These are phyloP conservation scores for Taiozyma onychis DNA, from an alignment of 1,139 yeast genomes.

Conservation along the genomic window DNA sequence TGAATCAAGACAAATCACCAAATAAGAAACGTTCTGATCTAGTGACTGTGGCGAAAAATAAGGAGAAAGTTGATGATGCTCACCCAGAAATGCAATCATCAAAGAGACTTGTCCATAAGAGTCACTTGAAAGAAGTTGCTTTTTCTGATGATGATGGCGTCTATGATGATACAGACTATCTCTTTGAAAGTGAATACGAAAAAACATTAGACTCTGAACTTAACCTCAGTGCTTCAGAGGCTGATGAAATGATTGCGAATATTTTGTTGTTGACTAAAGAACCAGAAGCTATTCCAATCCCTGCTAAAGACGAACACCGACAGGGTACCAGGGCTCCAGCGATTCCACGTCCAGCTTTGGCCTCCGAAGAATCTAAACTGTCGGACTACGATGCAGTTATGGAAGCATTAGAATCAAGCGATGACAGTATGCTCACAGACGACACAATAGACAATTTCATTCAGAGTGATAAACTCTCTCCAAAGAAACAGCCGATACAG, in stretches of 20 bases:
- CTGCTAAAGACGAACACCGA: background rate
- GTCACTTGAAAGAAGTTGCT: background rate
- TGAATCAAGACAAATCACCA: background rate
- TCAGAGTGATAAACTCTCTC: background rate
- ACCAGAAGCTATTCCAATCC: background rate
- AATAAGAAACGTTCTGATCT: background rate
- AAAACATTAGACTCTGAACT: background rate
- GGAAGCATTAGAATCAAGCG: background rate
- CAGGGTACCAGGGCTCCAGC: background rate
- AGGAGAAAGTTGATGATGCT: background rate
- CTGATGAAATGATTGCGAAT: background rate
- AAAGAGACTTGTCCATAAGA: background rate
- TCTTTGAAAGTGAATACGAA: background rate
- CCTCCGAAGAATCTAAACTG: background rate
- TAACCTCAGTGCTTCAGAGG: background rate
- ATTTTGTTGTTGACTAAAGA: background rate
- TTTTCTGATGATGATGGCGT: background rate
- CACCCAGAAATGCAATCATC: background rate
- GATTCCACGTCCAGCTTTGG: background rate
- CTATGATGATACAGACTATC: background rate
- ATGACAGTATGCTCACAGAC: background rate
- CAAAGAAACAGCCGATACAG: constrained; percentile 27
- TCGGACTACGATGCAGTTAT: background rate
- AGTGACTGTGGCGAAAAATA: background rate
- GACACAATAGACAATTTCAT: background rate